A percentile compares a stretch with the other conserved stretches of the same genome.
Evolutionary conservation across 1,139 yeast species (phyloP).

Genomic region (Tardiomyces blankii): DNA sequence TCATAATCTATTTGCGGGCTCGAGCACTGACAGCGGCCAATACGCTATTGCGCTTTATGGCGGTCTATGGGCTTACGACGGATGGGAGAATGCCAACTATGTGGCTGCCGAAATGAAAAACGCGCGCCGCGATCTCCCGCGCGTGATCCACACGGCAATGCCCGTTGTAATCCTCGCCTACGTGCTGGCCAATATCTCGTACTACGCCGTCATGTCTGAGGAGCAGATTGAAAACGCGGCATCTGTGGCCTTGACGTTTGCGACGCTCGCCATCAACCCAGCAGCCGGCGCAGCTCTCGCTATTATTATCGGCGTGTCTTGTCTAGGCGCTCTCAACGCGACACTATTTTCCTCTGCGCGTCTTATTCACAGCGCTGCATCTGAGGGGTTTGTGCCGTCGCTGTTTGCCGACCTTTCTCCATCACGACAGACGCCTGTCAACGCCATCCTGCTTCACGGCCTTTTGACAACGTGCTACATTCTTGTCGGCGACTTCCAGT

Average conservation of each 20-base stretch:
- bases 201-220: conserved; percentile 26
- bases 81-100: conserved; percentile 35
- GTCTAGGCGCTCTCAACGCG: conserved; percentile 33
- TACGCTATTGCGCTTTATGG: conserved; percentile 32
- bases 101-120: conserved; percentile 32
- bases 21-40: conserved; percentile 21
- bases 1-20: conserved; percentile 20
- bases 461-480: conserved; percentile 23
- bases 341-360: conserved; percentile 29
- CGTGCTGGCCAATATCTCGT: conserved; percentile 28
- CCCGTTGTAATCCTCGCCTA: conserved; percentile 29
- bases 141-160: conserved; percentile 31
- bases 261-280: conserved; percentile 21
- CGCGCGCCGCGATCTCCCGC: conserved; percentile 28
- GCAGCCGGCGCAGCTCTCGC: conserved; percentile 23
- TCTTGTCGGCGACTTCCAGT: conserved; percentile 27
- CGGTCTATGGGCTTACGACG: conserved; percentile 36
- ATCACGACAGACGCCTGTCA: conserved; percentile 24
- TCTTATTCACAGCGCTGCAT: conserved; percentile 28
- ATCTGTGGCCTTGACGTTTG: conserved; percentile 29
- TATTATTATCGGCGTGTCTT: conserved; percentile 26
- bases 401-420: conserved; percentile 19
- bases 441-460: conserved; percentile 26
- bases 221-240: conserved; percentile 24
- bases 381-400: conserved; percentile 27